These are phyloP conservation scores for Amanita muscaria DNA, from an alignment of 768 basidiomycete species.

Conservation along the genomic window DNA sequence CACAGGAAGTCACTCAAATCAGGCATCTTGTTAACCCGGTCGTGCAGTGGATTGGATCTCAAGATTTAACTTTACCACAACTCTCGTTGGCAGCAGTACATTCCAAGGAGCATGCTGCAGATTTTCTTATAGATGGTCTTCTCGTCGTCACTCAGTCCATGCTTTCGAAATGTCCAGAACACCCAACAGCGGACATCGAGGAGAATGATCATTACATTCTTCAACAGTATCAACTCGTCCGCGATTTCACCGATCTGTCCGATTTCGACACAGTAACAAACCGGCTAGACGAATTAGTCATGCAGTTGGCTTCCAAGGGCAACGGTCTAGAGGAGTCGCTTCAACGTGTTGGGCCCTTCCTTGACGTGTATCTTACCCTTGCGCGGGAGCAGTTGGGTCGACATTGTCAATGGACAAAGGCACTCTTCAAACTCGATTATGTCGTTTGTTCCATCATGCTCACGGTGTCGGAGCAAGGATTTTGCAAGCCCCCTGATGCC, in stretches of 20 bases:
- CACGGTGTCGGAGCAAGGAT: slow-evolving; percentile 76
- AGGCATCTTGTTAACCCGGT: slow-evolving; percentile 26
- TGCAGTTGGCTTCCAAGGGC: slow-evolving; percentile 27
- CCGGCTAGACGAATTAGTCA: slow-evolving; percentile 31
- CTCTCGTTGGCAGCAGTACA: slow-evolving; percentile 2
- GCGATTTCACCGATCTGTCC: slow-evolving; percentile 39
- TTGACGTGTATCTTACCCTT: slow-evolving; percentile 52
- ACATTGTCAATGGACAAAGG: slow-evolving; percentile 58
- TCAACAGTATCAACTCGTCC: slow-evolving; percentile 34
- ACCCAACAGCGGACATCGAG: slow-evolving; percentile 17
- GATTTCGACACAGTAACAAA: slow-evolving; percentile 35
- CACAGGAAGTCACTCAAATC: slow-evolving; percentile 18
- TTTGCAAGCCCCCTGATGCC: slow-evolving; percentile 80
- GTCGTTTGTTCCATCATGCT: slow-evolving; percentile 67
- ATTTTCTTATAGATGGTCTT: slow-evolving; percentile 49
- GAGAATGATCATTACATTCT: slow-evolving; percentile 45
- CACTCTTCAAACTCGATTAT: slow-evolving; percentile 78
- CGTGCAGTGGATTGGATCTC: slow-evolving; percentile 22
- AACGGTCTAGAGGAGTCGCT: slow-evolving; percentile 26
- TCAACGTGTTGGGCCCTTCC: slow-evolving; percentile 62
- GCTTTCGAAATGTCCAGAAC: slow-evolving; percentile 30
- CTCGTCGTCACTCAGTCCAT: slow-evolving; percentile 61
- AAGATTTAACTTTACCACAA: slow-evolving; percentile 13
- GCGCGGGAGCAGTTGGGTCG: slow-evolving; percentile 47
- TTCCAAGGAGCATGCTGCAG: slow-evolving; percentile 18